phyloP scores from a whole-genome alignment of 805 yeast species.

The Cyberlindnera galapagoensis region DNA sequence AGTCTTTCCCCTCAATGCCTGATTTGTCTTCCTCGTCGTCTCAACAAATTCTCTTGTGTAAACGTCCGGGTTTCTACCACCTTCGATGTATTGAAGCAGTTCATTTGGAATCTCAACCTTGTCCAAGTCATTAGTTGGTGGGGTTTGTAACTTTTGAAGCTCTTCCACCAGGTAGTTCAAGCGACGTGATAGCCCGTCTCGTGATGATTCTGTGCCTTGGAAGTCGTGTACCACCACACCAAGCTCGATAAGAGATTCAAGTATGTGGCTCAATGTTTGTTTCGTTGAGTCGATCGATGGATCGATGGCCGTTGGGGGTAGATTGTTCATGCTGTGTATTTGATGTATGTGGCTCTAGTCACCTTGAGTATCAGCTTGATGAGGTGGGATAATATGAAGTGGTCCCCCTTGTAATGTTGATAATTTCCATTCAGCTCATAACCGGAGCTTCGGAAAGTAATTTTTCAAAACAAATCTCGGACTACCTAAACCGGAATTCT shows the following conservation, averaged over 20 bases:
- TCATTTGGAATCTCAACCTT: conserved; percentile 64
- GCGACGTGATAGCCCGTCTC: conserved; percentile 40
- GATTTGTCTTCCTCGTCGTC: conserved; percentile 84
- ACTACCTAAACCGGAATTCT: no score
- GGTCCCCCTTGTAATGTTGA: no score
- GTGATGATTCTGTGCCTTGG: conserved; percentile 80
- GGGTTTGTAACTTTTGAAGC: conserved; percentile 27
- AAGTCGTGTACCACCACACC: conserved; percentile 93
- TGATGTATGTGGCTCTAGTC: background rate
- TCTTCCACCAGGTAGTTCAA: conserved; percentile 36
- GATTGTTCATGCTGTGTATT: conserved; percentile 3
- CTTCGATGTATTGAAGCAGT: conserved; percentile 87
- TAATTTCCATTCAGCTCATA: background rate
- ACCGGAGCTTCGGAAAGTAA: background rate
- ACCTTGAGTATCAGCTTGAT: background rate
- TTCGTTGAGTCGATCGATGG: conserved; percentile 24
- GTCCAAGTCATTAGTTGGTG: conserved; percentile 28
- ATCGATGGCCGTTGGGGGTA: conserved; percentile 16
- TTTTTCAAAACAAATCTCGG: no score
- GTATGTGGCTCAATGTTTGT: conserved; percentile 39
- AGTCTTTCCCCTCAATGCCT: conserved; percentile 80
- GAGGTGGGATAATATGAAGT: no score
- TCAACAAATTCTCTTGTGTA: conserved; percentile 96
- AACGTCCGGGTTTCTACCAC: conserved; percentile 95
- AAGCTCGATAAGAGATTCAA: conserved; percentile 80